Percentiles rank a stretch among this genome's conserved stretches.
Evolutionary conservation across 805 yeast species (phyloP).

Genomic region (Blastobotrys terrestris): DNA sequence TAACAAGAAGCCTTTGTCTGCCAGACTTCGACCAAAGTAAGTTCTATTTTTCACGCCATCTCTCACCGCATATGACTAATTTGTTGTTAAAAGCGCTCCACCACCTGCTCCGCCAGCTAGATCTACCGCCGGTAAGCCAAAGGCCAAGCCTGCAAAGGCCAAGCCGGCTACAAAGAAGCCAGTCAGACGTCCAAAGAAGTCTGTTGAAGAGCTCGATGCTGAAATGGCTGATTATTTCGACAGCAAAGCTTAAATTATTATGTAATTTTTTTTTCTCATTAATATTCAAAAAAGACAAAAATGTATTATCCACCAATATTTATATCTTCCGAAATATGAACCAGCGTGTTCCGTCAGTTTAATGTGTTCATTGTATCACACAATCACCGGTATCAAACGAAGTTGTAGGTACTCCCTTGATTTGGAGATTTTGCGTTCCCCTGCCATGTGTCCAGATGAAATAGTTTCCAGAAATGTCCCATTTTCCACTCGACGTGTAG

Average conservation of each 20-base stretch:
- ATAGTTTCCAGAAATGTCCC: constrained; percentile 31
- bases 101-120: constrained; percentile 6
- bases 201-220: constrained; percentile 90
- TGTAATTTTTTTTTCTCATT: neutral
- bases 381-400: neutral
- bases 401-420: neutral
- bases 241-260: constrained; percentile 10
- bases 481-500: constrained; percentile 49
- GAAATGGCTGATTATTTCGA: constrained; percentile 90
- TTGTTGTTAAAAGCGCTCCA: neutral
- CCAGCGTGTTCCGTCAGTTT: neutral
- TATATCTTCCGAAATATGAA: too few relatives aligned
- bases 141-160: constrained; percentile 12
- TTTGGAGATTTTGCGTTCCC: neutral
- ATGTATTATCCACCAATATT: too few relatives aligned
- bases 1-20: constrained; percentile 54
- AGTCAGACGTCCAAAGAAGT: constrained; percentile 50
- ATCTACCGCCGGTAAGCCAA: constrained; percentile 8
- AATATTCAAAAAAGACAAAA: neutral
- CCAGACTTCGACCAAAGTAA: constrained; percentile 58
- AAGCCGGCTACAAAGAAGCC: constrained; percentile 20
- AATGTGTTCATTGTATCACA: neutral
- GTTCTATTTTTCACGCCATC: neutral
- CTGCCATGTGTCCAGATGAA: constrained; percentile 1
- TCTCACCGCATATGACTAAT: constrained; percentile 2